Evolutionary conservation across 306 rosid species (phyloP), one percentile per base, ranked within the genome.

Genomic region (Erythrophleum fordii): DNA sequence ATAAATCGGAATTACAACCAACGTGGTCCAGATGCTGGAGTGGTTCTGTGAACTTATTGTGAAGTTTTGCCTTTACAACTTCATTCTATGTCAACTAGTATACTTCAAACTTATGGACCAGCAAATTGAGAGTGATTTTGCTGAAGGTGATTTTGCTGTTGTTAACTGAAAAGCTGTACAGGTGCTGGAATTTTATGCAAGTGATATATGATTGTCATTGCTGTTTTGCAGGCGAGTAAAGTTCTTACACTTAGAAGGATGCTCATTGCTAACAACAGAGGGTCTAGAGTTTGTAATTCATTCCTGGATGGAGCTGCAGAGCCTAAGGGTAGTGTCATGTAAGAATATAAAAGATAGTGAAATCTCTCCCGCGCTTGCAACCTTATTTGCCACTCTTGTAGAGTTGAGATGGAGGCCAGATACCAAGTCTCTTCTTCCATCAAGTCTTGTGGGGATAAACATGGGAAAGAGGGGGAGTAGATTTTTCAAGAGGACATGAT

Each of bases 371-470:
- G 70, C 92, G 1, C 92, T 96, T 2, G 91, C 94, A 35, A 78
- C 89, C 86, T 67, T 90, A 14, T 92, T 95, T 74, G 88, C 97
- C 62, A 83, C 75, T 46, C 91, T 96, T 31, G 89, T 67, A 82
- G 99, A 93, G 71, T 69, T 96, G 93, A 88, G 64, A 87, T 96
- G 99, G 99, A 87, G 96, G 59, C 99, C 98, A 41, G 92, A 96
- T 66, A 83, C 92, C 78, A 96, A 84, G 85, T 96, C 97, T 65
- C 94, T 83, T 59, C 93, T 89, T 72, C 81, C 86, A 73, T 89
- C 97, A 35, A 90, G 85, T 79, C 84, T 88, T 44, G 72, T 58
- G 14, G 95, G 94, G 61, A 76, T 81, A 13, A 71, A 52, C 87
- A 84, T 93, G 73, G 99, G 98, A 52, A 95, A 90, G 92, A 95